phyloP scores from a whole-genome alignment of 176 grass and related monocot species.

The Melocanna baccifera region DNA sequence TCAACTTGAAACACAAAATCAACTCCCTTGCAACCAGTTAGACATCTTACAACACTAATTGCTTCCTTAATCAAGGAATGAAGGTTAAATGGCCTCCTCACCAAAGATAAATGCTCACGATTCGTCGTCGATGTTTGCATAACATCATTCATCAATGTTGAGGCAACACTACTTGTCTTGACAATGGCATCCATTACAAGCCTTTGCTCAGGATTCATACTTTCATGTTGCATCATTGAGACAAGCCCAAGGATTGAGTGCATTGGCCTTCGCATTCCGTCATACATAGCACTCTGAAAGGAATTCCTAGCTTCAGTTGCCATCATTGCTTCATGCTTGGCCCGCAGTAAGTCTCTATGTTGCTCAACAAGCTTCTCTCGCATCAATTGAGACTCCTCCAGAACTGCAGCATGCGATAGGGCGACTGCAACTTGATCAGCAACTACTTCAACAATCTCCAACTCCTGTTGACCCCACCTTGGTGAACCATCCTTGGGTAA shows the following conservation, averaged over 20 bases:
- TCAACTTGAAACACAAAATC: conserved; percentile 67
- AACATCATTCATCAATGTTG: conserved; percentile 79
- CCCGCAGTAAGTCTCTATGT: conserved; percentile 56
- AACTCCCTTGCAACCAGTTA: conserved; percentile 63
- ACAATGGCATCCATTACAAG: conserved; percentile 69
- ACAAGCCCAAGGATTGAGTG: conserved; percentile 80
- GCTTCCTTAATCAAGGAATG: conserved; percentile 75
- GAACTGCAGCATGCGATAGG: conserved; percentile 66
- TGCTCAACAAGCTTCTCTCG: conserved; percentile 62
- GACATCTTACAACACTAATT: conserved; percentile 70
- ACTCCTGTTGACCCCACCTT: conserved; percentile 51
- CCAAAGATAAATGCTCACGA: conserved; percentile 62
- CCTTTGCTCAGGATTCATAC: conserved; percentile 76
- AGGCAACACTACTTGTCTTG: conserved; percentile 77
- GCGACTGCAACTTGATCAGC: conserved; percentile 87
- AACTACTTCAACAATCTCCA: conserved; percentile 76
- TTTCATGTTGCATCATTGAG: conserved; percentile 91
- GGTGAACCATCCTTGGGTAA: conserved; percentile 44
- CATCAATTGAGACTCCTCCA: conserved; percentile 84
- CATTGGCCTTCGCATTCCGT: conserved; percentile 82
- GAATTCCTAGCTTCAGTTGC: conserved; percentile 78
- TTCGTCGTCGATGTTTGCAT: conserved; percentile 66
- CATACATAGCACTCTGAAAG: conserved; percentile 78
- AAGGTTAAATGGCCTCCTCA: conserved; percentile 74
- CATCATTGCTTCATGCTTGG: conserved; percentile 64